A percentile compares a stretch with the other conserved stretches of the same genome.
Evolutionary conservation across 768 basidiomycete species (phyloP).

Genomic region (Floccularia luteovirens): DNA sequence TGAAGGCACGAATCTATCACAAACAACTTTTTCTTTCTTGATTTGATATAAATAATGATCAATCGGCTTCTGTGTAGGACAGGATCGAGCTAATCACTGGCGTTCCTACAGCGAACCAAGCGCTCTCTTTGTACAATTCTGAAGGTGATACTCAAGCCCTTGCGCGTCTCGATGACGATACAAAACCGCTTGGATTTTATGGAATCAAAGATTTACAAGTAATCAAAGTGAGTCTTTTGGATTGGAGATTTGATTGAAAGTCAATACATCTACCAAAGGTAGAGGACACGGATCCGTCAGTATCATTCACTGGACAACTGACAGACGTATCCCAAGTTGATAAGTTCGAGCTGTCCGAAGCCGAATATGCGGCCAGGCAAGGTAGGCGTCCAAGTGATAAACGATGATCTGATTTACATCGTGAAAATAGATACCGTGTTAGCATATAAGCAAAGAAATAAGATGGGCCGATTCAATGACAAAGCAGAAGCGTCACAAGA

Average conservation of each 20-base stretch:
- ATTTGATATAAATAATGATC: conserved; percentile 3
- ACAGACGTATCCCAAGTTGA: conserved; percentile 82
- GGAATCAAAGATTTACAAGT: conserved; percentile 72
- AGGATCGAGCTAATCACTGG: conserved; percentile 93
- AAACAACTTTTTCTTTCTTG: conserved; percentile 7
- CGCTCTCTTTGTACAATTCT: conserved; percentile 53
- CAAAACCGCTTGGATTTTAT: conserved; percentile 65
- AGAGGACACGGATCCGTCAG: conserved; percentile 68
- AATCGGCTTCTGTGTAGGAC: conserved; percentile 41
- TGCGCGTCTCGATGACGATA: conserved; percentile 56
- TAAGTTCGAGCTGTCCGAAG: conserved; percentile 83
- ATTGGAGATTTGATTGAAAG: not conserved
- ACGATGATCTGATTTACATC: conserved; percentile 1
- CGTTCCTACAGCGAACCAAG: conserved; percentile 68
- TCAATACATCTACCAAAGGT: conserved; percentile 35
- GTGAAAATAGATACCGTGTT: conserved; percentile 80
- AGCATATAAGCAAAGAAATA: conserved; percentile 79
- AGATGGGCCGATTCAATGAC: conserved; percentile 83
- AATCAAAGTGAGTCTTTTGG: conserved; percentile 47
- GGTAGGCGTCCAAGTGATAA: conserved; percentile 37
- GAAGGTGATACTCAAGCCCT: conserved; percentile 43
- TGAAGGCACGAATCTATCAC: conserved; percentile 47
- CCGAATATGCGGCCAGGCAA: conserved; percentile 73
- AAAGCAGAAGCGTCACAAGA: conserved; percentile 24
- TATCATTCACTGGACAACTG: conserved; percentile 74